phyloP scores from a whole-genome alignment of 139 green algal genomes.

The Coelastrella sp. region DNA sequence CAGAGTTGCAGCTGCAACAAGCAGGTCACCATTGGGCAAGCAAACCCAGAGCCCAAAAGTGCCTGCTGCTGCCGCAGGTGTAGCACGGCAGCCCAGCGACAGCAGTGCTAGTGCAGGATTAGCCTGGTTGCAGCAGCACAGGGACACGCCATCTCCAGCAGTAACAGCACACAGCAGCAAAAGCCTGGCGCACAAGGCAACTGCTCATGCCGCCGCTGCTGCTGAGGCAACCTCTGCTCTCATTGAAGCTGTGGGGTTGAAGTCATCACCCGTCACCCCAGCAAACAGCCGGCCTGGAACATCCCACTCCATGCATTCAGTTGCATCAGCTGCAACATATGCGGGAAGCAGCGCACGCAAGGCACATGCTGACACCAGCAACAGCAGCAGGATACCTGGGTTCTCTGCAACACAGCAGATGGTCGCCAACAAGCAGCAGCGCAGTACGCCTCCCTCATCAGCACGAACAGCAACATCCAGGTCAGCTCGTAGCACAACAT shows the following conservation, averaged over 20 bases:
- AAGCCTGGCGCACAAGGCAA: neutral
- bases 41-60: neutral
- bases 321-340: neutral
- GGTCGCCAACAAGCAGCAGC: conserved; percentile 18
- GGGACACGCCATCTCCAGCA: neutral
- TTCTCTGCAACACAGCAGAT: conserved; percentile 30
- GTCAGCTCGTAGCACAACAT: neutral
- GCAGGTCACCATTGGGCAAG: conserved; percentile 16
- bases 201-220: neutral
- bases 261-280: neutral
- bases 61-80: neutral
- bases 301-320: neutral
- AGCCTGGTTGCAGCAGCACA: conserved; percentile 28
- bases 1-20: neutral
- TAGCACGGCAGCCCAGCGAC: no score
- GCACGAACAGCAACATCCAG: no score
- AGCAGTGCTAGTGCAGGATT: conserved; percentile 8
- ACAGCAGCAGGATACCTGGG: neutral
- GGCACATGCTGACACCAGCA: neutral
- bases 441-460: neutral
- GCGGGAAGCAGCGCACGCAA: neutral
- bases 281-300: neutral
- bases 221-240: neutral
- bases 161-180: neutral
- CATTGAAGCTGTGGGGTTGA: neutral